Conservation (phyloP, 345 rosid genomes). For the Nasturtium officinale region DNA sequence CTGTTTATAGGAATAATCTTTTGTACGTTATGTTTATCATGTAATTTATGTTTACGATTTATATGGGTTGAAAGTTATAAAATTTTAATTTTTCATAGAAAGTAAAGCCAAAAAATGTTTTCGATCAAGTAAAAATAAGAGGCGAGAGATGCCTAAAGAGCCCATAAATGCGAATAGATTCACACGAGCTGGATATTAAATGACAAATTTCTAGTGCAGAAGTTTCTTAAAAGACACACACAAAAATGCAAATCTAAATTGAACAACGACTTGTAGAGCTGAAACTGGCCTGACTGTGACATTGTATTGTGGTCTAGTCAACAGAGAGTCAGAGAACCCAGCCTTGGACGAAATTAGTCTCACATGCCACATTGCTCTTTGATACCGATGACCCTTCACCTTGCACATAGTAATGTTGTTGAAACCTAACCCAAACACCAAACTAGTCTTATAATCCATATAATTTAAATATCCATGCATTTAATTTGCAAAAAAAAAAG, state of each 20-base stretch:
- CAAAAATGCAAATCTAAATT: neutral
- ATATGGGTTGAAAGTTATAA: neutral
- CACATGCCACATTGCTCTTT: constrained; percentile 52
- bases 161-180: neutral
- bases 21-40: neutral
- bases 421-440: constrained; percentile 38
- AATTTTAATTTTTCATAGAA: neutral
- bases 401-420: constrained; percentile 65
- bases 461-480: neutral
- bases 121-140: neutral
- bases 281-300: constrained; percentile 10
- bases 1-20: neutral
- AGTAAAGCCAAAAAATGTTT: neutral
- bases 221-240: neutral
- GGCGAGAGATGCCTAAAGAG: neutral
- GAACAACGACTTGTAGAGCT: neutral
- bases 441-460: neutral
- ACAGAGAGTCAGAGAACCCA: constrained; percentile 64
- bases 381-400: constrained; percentile 67
- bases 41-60: neutral
- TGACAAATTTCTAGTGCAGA: constrained; percentile 9
- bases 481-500: neutral
- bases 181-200: constrained; percentile 4
- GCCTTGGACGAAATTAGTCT: constrained; percentile 79
- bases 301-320: constrained; percentile 30